Evolutionary conservation across 495 filamentous ascomycete species (phyloP).

Genomic region (Penicillium ucsense): DNA sequence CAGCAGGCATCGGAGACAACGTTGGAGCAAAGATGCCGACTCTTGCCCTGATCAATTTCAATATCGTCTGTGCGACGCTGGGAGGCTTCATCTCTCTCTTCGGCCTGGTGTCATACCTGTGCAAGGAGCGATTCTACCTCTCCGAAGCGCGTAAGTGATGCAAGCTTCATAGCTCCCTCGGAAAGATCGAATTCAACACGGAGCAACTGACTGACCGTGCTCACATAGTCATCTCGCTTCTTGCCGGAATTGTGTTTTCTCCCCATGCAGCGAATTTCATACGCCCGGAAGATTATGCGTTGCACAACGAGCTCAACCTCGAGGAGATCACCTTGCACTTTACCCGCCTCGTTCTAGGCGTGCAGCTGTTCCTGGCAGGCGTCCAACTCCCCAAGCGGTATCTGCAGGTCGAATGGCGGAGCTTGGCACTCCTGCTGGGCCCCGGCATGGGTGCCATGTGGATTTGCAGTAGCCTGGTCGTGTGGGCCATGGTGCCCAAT

Average conservation of each 20-base stretch:
- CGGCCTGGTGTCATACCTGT: conserved; percentile 77
- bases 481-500: conserved; percentile 71
- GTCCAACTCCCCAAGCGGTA: conserved; percentile 88
- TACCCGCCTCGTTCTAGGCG: conserved; percentile 78
- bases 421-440: conserved; percentile 64
- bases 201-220: background rate
- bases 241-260: conserved; percentile 70
- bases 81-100: conserved; percentile 86
- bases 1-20: no score
- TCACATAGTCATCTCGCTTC: conserved; percentile 63
- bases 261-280: conserved; percentile 72
- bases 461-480: conserved; percentile 65
- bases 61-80: conserved; percentile 72
- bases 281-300: conserved; percentile 65
- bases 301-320: conserved; percentile 48
- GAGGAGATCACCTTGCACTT: conserved; percentile 69
- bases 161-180: no score
- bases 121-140: conserved; percentile 85
- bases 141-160: conserved; percentile 72
- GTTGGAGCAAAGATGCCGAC: conserved; percentile 56
- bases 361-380: conserved; percentile 83
- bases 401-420: conserved; percentile 69
- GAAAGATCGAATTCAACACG: no score
- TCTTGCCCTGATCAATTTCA: conserved; percentile 72
- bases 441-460: conserved; percentile 87